These are phyloP conservation scores for Xylariaceae sp. DNA, from an alignment of 2,329 filamentous ascomycete genomes.

Conservation along the genomic window DNA sequence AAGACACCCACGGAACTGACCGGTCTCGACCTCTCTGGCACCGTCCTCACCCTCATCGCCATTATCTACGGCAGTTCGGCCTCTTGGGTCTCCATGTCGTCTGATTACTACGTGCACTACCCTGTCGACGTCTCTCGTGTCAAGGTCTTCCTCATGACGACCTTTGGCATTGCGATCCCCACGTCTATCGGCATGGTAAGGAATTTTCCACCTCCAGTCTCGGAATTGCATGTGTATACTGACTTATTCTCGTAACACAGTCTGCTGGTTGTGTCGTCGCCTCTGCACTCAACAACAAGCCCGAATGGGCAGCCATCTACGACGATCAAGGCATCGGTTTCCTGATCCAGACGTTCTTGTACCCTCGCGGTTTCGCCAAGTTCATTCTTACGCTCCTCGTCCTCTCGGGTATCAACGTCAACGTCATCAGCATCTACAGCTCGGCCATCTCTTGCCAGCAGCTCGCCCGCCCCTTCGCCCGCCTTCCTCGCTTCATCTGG, in stretches of 20 bases:
- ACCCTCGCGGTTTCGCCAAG: slow-evolving; percentile 44
- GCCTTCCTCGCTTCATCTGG: slow-evolving; percentile 46
- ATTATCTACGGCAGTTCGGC: slow-evolving; percentile 47
- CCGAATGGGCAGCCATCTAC: slow-evolving; percentile 38
- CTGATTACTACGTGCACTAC: slow-evolving; percentile 46
- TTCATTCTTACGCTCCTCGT: slow-evolving; percentile 33
- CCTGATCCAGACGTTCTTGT: slow-evolving; percentile 41
- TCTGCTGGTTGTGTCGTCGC: slow-evolving; percentile 41
- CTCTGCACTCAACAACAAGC: slow-evolving; percentile 38
- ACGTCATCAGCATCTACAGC: slow-evolving; percentile 42
- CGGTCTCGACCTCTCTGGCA: slow-evolving; percentile 38
- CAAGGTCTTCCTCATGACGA: slow-evolving; percentile 47
- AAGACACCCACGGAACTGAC: slow-evolving; percentile 31
- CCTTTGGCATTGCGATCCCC: slow-evolving; percentile 43
- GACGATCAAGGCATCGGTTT: slow-evolving; percentile 39
- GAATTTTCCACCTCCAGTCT: no score
- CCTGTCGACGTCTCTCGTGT: slow-evolving; percentile 41
- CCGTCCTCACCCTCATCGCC: slow-evolving; percentile 40
- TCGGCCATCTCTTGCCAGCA: slow-evolving; percentile 37
- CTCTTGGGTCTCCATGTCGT: slow-evolving; percentile 45
- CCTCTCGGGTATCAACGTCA: slow-evolving; percentile 44
- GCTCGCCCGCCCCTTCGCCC: slow-evolving; percentile 40
- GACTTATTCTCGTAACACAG: no score
- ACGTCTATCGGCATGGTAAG: slow-evolving; percentile 47
- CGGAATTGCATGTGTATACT: no score